Conservation (phyloP, 257 asterid genomes). For the Galeopsis tetrahit region DNA sequence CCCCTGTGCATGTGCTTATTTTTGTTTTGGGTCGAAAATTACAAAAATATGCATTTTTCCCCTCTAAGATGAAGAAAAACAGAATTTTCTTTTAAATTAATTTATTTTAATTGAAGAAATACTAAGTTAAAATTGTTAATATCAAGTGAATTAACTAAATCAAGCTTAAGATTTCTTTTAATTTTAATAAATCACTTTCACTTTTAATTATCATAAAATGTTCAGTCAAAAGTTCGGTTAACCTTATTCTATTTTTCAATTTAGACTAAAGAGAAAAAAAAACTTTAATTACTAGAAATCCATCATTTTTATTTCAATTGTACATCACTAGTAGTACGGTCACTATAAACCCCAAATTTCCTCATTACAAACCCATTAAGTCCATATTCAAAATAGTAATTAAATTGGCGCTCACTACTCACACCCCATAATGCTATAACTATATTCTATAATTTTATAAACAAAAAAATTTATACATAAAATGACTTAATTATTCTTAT, state of each 20-base stretch:
- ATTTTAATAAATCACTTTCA: no score
- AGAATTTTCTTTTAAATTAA: background rate
- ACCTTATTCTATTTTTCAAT: background rate
- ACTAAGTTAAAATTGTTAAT: background rate
- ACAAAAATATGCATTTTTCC: background rate
- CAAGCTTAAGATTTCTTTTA: background rate
- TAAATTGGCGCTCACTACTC: no score
- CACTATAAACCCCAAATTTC: background rate
- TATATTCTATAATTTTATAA: no score
- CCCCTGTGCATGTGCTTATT: conserved; percentile 9
- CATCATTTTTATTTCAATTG: background rate
- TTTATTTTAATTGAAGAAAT: background rate
- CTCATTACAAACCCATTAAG: background rate
- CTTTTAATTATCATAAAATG: background rate
- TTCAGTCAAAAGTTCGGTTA: background rate
- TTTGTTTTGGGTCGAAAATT: background rate
- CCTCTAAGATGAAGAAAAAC: background rate
- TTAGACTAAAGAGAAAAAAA: background rate
- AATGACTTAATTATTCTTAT: no score
- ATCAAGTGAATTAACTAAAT: background rate
- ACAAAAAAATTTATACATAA: no score
- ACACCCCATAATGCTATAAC: no score
- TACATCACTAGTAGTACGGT: background rate
- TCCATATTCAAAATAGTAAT: background rate
- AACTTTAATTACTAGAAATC: background rate